These are phyloP conservation scores for Rhodamnia argentea DNA, from an alignment of 345 rosid species.

Conservation along the genomic window DNA sequence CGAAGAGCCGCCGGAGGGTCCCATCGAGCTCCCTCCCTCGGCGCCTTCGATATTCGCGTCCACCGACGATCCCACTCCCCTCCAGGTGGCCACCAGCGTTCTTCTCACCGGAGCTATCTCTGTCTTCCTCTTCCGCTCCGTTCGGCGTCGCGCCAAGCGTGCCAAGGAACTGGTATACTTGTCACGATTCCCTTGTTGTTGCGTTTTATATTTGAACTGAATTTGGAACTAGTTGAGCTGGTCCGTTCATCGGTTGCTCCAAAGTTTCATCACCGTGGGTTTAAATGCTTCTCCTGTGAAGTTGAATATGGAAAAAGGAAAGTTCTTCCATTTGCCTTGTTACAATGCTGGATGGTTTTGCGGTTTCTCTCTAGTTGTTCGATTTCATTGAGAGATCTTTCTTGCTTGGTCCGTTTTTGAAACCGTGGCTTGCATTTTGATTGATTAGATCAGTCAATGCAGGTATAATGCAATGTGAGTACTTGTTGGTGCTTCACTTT, in stretches of 20 bases:
- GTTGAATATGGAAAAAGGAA: not conserved
- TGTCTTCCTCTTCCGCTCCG: slow-evolving; percentile 74
- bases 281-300: not conserved
- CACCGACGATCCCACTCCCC: slow-evolving; percentile 59
- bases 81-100: slow-evolving; percentile 77
- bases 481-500: not conserved
- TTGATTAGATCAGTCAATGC: not conserved
- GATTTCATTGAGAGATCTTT: not conserved
- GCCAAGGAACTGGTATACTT: slow-evolving; percentile 57
- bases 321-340: not conserved
- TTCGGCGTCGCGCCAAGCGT: slow-evolving; percentile 79
- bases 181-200: not conserved
- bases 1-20: slow-evolving; percentile 42
- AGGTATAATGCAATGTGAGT: not conserved
- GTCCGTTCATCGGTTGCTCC: not conserved
- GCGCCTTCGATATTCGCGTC: slow-evolving; percentile 53
- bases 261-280: no score
- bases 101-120: slow-evolving; percentile 78
- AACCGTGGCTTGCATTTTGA: not conserved
- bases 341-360: not conserved
- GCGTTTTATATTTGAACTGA: not conserved
- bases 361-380: not conserved
- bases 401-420: not conserved
- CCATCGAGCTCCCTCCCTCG: slow-evolving; percentile 54
- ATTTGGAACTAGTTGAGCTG: not conserved